These are phyloP conservation scores for Wallacemonas sp. DNA, from an alignment of 208 protist genomes.

Conservation along the genomic window DNA sequence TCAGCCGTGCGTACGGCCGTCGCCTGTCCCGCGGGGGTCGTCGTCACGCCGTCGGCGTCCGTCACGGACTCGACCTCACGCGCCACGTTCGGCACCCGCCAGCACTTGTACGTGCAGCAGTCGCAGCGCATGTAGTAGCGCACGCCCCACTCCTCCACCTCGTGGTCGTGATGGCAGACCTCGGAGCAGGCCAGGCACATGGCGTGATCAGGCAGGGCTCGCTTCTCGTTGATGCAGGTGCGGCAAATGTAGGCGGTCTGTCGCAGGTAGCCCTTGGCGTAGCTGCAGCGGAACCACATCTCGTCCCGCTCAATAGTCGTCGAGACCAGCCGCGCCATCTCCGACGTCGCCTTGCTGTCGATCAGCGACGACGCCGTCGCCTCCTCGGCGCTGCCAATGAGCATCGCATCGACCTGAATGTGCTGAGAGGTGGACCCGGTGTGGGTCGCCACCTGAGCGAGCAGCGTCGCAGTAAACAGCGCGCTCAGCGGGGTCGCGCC, in stretches of 20 bases:
- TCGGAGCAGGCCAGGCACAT: constrained; percentile 82
- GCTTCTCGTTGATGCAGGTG: constrained; percentile 65
- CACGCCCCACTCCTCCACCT: constrained; percentile 86
- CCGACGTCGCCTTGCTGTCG: constrained; percentile 54
- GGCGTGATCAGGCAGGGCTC: constrained; percentile 60
- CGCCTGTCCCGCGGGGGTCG: background rate
- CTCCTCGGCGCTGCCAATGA: constrained; percentile 54
- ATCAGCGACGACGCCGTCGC: constrained; percentile 38
- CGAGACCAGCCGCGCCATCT: constrained; percentile 67
- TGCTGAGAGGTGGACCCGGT: constrained; percentile 26
- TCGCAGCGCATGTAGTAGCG: constrained; percentile 88
- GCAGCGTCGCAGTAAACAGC: constrained; percentile 34
- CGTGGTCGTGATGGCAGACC: constrained; percentile 78
- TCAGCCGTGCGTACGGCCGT: background rate
- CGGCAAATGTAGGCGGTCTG: constrained; percentile 84
- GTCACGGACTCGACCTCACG: constrained; percentile 4
- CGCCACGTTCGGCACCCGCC: constrained; percentile 30
- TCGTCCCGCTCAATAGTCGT: constrained; percentile 69
- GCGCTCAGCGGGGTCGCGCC: constrained; percentile 31
- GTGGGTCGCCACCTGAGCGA: constrained; percentile 26
- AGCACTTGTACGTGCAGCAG: constrained; percentile 84
- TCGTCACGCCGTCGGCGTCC: constrained; percentile 9
- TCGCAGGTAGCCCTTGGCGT: constrained; percentile 67
- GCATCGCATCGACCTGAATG: constrained; percentile 58
- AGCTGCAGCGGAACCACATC: constrained; percentile 78